Evolutionary conservation across 371 early-diverging fungal genomes (phyloP).

Genomic region (Apophysomyces elegans): DNA sequence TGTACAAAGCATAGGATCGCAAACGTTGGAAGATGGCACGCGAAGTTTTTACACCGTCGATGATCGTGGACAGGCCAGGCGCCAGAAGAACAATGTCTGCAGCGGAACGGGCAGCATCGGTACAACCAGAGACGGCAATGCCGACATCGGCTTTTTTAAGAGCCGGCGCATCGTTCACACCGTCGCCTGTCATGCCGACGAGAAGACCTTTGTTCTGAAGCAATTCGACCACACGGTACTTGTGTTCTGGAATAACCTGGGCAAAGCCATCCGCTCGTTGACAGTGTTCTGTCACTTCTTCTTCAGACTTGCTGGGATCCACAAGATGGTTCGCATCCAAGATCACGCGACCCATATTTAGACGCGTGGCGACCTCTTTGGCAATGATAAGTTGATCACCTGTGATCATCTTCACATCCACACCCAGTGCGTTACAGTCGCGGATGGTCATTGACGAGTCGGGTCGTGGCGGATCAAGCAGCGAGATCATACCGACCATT

Average conservation of each 20-base stretch:
- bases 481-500: constrained; percentile 78
- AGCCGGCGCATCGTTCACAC: constrained; percentile 91
- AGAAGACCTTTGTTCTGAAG: constrained; percentile 68
- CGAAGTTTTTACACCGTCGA: constrained; percentile 82
- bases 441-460: constrained; percentile 70
- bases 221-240: constrained; percentile 75
- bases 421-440: constrained; percentile 70
- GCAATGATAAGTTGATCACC: constrained; percentile 92
- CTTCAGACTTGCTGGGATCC: constrained; percentile 68
- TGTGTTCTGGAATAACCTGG: constrained; percentile 96
- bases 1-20: constrained; percentile 90
- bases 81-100: constrained; percentile 93
- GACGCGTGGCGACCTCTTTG: constrained; percentile 85
- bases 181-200: constrained; percentile 85
- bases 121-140: constrained; percentile 87
- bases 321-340: constrained; percentile 75
- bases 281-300: constrained; percentile 79
- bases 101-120: constrained; percentile 96
- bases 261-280: constrained; percentile 94
- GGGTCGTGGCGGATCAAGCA: constrained; percentile 88
- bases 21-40: constrained; percentile 94
- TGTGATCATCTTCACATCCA: constrained; percentile 90
- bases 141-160: constrained; percentile 89
- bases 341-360: constrained; percentile 82
- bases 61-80: constrained; percentile 87